phyloP scores from a whole-genome alignment of 345 rosid genomes.

The Cardamine chenopodiifolia region DNA sequence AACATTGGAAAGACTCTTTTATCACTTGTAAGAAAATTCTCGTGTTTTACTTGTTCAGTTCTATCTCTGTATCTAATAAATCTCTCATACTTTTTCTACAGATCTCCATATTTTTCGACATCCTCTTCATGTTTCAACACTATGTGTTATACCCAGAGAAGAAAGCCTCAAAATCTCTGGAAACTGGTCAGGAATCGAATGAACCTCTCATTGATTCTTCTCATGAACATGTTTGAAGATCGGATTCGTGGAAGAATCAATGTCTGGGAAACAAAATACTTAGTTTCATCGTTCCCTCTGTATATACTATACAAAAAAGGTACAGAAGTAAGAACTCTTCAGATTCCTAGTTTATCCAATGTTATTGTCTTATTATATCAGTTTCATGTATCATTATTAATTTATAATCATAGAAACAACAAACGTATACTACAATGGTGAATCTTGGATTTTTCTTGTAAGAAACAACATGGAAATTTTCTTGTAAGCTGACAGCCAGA shows the following conservation, averaged over 20 bases:
- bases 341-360: constrained; percentile 5
- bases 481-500: too few species aligned
- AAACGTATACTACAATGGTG: background rate
- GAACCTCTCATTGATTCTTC: constrained; percentile 65
- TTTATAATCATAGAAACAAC: background rate
- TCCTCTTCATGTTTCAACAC: constrained; percentile 88
- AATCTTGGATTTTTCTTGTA: constrained; percentile 22
- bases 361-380: background rate
- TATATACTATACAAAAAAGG: background rate
- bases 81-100: constrained; percentile 40
- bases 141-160: constrained; percentile 67
- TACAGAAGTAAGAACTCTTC: constrained; percentile 18
- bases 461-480: background rate
- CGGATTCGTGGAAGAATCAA: background rate
- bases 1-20: constrained; percentile 87
- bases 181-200: constrained; percentile 42
- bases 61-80: constrained; percentile 10
- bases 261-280: background rate
- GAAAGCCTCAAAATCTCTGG: constrained; percentile 34
- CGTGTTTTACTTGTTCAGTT: background rate
- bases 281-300: background rate
- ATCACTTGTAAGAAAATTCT: constrained; percentile 60
- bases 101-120: constrained; percentile 76
- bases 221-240: constrained; percentile 52
- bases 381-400: constrained; percentile 12